These are phyloP conservation scores for Phytophthora litchii DNA, from an alignment of 352 stramenopile genomes.

Conservation along the genomic window DNA sequence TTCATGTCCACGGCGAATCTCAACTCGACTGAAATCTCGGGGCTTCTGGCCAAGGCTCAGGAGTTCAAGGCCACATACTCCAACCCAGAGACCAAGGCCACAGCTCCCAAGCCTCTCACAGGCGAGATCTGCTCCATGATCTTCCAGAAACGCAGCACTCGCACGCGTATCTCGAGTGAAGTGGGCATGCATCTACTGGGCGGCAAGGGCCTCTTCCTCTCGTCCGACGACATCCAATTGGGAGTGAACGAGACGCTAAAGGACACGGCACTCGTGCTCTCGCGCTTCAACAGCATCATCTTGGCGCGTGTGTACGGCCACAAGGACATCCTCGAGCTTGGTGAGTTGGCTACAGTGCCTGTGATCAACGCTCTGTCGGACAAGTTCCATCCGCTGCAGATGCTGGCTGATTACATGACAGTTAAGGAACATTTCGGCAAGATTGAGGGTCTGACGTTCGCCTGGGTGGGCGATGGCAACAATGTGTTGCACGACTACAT, in stretches of 20 bases:
- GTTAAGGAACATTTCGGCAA: conserved; percentile 90
- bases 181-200: conserved; percentile 97
- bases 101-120: conserved; percentile 63
- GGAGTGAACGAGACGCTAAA: conserved; percentile 98
- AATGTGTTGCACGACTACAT: conserved; percentile 98
- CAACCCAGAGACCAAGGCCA: conserved; percentile 54
- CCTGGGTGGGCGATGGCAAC: conserved; percentile 98
- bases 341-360: conserved; percentile 90
- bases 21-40: conserved; percentile 42
- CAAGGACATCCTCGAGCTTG: conserved; percentile 88
- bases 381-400: conserved; percentile 98
- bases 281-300: conserved; percentile 96
- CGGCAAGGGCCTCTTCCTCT: conserved; percentile 97
- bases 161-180: conserved; percentile 94
- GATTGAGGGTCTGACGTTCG: conserved; percentile 92
- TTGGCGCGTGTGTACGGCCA: conserved; percentile 96
- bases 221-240: conserved; percentile 97
- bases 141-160: conserved; percentile 94
- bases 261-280: conserved; percentile 88
- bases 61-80: conserved; percentile 77
- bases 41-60: conserved; percentile 67
- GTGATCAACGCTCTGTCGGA: conserved; percentile 99
- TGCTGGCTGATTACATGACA: conserved; percentile 97
- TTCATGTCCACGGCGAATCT: conserved; percentile 80
- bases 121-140: conserved; percentile 93